phyloP scores from a whole-genome alignment of 108 stramenopile genomes.

The Discostella stelligeroides region DNA sequence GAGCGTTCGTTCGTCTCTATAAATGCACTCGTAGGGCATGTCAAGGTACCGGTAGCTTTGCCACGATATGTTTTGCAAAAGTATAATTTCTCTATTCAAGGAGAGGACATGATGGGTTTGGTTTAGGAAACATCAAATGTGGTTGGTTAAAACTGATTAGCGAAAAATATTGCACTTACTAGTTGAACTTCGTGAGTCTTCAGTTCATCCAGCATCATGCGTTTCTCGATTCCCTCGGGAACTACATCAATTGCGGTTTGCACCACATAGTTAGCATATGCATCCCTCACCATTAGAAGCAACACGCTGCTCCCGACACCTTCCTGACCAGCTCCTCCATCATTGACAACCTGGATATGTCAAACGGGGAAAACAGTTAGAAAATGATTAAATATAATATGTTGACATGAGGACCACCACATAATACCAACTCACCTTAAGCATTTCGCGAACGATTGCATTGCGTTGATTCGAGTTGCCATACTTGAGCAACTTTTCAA shows the following conservation, averaged over 20 bases:
- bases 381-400: background rate
- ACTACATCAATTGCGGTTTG: conserved; percentile 88
- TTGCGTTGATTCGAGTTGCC: conserved; percentile 83
- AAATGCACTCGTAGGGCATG: too few relatives aligned
- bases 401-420: background rate
- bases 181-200: conserved; percentile 72
- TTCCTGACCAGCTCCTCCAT: conserved; percentile 37
- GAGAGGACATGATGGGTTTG: conserved; percentile 4
- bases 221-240: conserved; percentile 75
- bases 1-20: too few relatives aligned
- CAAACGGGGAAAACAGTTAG: conserved; percentile 19
- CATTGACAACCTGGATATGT: conserved; percentile 53
- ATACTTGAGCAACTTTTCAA: conserved; percentile 95
- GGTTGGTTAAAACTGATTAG: background rate
- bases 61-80: conserved; percentile 88
- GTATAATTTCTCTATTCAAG: conserved; percentile 78
- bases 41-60: conserved; percentile 58
- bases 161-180: conserved; percentile 49
- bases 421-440: conserved; percentile 46
- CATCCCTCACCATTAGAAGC: conserved; percentile 94
- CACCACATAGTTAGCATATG: conserved; percentile 96
- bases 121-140: background rate
- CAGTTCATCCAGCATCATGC: conserved; percentile 67
- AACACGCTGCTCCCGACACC: conserved; percentile 70
- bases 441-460: conserved; percentile 79